Evolutionary conservation across 1,284 basidiomycete species (phyloP), one percentile per base, ranked within the genome.

Genomic region (Marasmius sp.): DNA sequence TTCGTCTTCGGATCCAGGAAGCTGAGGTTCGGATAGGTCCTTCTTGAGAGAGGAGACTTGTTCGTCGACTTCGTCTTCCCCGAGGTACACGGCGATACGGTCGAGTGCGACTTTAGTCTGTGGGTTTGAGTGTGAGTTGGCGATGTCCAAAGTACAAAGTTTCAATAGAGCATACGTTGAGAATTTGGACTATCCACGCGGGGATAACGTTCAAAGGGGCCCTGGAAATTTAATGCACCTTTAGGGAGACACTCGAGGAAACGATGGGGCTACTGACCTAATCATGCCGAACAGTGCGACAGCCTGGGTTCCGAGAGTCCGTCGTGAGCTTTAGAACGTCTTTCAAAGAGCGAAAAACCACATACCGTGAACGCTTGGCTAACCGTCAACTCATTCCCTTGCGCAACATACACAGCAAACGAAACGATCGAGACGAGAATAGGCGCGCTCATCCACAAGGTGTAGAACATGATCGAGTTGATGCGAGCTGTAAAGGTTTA

Each of bases 71-170:
- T 96, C 95, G 50, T 93, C 92, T 72, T 96, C 94, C 6, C 82
- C 81, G 10, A 97, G 81, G 74, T 91, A 97, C 0, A 85, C 86
- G 34, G 91, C 82, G 61, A 97, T 92, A 55, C 95, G 90, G 56
- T 92, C 83, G 33, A 96, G 72, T 0, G 92, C 86, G 3, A 97
- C 91, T 22, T 85, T 81, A 0, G 91, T 84, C 83, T 94, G 72
- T 9, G 63, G 65, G 56, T 34, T 61, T n/a, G 45, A 58, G 6
- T 57, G 38, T 57, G 47, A 49, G 69, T 70, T 20, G 57, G 50
- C 34, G 41, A 63, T n/a, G n/a, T 55, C 58, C 10, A 55, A 34
- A 8, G 47, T 39, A 47, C 45, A n/a, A n/a, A n/a, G n/a, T n/a
- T n/a, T n/a, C n/a, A n/a, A n/a, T 14, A n/a, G 43, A 2, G 63